Evolutionary conservation across 306 rosid genomes (phyloP).

Genomic region (Delonix regia): DNA sequence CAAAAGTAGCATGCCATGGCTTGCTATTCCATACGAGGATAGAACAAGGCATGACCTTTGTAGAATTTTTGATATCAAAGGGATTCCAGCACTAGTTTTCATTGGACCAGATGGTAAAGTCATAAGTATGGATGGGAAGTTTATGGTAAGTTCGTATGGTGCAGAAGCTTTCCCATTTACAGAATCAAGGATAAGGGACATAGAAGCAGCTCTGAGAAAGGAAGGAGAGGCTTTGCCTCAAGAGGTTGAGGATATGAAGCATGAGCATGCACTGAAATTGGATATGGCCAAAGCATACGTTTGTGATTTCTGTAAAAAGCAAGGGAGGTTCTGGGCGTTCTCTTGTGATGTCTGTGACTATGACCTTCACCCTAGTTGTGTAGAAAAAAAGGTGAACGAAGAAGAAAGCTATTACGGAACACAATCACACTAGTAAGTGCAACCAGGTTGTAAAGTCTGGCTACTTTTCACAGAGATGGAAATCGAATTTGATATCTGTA

Average conservation of each 20-base stretch:
- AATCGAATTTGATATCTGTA: conserved; percentile 3
- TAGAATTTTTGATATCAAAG: conserved; percentile 72
- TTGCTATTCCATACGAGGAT: conserved; percentile 73
- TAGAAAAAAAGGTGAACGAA: conserved; percentile 46
- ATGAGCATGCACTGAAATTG: conserved; percentile 79
- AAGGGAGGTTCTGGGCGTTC: conserved; percentile 90
- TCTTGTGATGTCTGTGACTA: conserved; percentile 85
- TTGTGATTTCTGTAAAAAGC: conserved; percentile 77
- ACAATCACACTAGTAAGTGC: not conserved
- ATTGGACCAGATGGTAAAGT: conserved; percentile 79
- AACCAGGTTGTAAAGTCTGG: not conserved
- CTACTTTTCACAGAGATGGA: conserved; percentile 7
- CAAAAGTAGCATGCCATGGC: conserved; percentile 76
- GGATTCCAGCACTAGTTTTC: conserved; percentile 73
- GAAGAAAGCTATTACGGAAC: conserved; percentile 36
- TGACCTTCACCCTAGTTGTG: conserved; percentile 89
- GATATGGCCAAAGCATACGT: conserved; percentile 85
- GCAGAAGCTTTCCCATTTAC: conserved; percentile 90
- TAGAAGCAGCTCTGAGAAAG: conserved; percentile 66
- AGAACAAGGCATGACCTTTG: conserved; percentile 73
- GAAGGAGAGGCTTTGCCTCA: conserved; percentile 87
- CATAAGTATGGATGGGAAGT: conserved; percentile 57
- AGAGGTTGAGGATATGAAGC: conserved; percentile 74
- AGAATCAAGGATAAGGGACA: conserved; percentile 58
- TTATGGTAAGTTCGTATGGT: conserved; percentile 67